Evolutionary conservation across 129 eudicot species (phyloP).

Genomic region (Flaveria robusta): DNA sequence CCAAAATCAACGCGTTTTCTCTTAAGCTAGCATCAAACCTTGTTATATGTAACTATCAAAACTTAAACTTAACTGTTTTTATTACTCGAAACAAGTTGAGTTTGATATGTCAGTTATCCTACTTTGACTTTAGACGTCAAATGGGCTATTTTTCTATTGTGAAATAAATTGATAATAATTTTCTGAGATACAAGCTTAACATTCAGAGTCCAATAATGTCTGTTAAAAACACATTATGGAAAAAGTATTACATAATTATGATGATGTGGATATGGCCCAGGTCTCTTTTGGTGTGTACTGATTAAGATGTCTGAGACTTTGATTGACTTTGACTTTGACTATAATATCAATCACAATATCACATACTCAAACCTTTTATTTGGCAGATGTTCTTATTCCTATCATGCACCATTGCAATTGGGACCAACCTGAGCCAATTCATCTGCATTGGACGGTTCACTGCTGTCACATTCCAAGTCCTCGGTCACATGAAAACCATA

Average conservation of each 20-base stretch:
- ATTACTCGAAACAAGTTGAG: too few relatives aligned
- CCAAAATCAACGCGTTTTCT: too few relatives aligned
- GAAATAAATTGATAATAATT: background rate
- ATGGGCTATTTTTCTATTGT: too few relatives aligned
- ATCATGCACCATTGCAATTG: constrained; percentile 48
- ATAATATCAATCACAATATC: constrained; percentile 13
- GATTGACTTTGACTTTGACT: constrained; percentile 11
- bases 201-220: background rate
- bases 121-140: too few relatives aligned
- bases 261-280: background rate
- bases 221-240: background rate
- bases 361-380: too few relatives aligned
- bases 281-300: background rate
- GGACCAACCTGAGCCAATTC: constrained; percentile 46
- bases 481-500: constrained; percentile 82
- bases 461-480: constrained; percentile 73
- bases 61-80: too few relatives aligned
- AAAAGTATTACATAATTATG: too few relatives aligned
- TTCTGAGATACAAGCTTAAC: background rate
- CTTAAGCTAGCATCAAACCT: too few relatives aligned
- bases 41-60: too few relatives aligned
- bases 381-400: constrained; percentile 42
- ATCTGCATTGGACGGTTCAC: constrained; percentile 53
- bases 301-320: background rate
- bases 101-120: too few relatives aligned